Evolutionary conservation across 2,329 filamentous ascomycete species (phyloP).

Genomic region (Stagonosporopsis chrysanthemi): DNA sequence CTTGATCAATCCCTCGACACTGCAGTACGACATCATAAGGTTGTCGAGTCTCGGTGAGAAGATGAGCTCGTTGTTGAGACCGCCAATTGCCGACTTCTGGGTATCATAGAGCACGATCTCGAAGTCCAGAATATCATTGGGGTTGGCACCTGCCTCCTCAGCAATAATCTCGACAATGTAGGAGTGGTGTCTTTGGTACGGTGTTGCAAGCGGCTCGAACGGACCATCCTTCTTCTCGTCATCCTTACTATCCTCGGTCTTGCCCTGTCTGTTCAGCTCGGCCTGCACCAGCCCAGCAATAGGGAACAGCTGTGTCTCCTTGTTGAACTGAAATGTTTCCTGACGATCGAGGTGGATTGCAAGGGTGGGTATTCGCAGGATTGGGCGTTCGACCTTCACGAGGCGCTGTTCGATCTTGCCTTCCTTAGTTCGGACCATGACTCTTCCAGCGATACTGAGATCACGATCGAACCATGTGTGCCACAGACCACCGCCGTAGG

Average conservation of each 20-base stretch:
- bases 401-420: constrained; percentile 83
- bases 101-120: constrained; percentile 98
- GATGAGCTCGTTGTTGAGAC: constrained; percentile 91
- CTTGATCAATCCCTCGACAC: constrained; percentile 81
- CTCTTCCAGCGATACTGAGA: constrained; percentile 85
- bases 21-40: constrained; percentile 94
- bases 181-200: constrained; percentile 86
- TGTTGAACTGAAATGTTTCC: constrained; percentile 90
- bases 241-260: constrained; percentile 58
- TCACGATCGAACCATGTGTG: constrained; percentile 98
- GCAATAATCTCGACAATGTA: constrained; percentile 87
- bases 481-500: constrained; percentile 96
- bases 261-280: constrained; percentile 80
- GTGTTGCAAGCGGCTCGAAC: constrained; percentile 78
- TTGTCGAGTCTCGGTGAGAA: constrained; percentile 97
- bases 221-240: constrained; percentile 51
- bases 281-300: constrained; percentile 87
- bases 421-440: constrained; percentile 77
- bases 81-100: constrained; percentile 87
- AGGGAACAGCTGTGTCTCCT: constrained; percentile 94
- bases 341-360: constrained; percentile 93
- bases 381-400: constrained; percentile 87
- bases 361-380: constrained; percentile 89
- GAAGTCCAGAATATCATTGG: constrained; percentile 84
- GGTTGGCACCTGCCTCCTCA: constrained; percentile 73